Conservation (phyloP, 768 basidiomycete genomes). For the Rhodosporidiobolus odoratus region DNA sequence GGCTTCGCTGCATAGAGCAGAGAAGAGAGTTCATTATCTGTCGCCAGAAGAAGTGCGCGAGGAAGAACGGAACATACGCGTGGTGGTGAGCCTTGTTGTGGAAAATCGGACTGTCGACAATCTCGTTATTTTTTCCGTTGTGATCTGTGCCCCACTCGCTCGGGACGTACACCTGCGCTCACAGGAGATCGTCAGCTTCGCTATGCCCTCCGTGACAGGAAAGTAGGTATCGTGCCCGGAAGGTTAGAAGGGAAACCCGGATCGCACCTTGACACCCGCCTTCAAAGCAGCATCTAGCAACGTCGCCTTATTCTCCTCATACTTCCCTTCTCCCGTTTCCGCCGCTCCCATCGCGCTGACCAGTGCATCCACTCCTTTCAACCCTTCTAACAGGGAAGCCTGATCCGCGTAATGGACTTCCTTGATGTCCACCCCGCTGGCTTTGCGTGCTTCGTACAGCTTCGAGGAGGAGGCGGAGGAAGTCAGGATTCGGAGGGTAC, state of each 20-base stretch:
- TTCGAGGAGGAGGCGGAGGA: not conserved
- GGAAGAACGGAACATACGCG: not conserved
- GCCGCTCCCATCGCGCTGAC: conserved; percentile 13
- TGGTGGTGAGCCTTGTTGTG: not conserved
- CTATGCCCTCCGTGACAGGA: not conserved
- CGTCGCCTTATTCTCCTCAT: conserved; percentile 4
- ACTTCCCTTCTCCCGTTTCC: not conserved
- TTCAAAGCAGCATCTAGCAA: not conserved
- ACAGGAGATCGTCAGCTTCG: not conserved
- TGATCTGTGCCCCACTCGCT: conserved; percentile 7
- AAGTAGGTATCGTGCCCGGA: no score
- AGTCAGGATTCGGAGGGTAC: conserved; percentile 12
- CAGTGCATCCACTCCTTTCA: not conserved
- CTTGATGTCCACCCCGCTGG: not conserved
- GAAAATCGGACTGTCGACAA: conserved; percentile 5
- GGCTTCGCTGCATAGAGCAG: not conserved
- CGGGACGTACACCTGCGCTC: conserved; percentile 9
- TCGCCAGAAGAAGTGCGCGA: not conserved
- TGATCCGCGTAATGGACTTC: not conserved
- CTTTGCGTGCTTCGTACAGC: not conserved
- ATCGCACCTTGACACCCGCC: conserved; percentile 1
- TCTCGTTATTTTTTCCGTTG: not conserved
- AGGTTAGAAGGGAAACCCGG: not conserved
- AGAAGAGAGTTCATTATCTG: not conserved
- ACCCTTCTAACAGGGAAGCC: not conserved